Percentiles rank a stretch among this genome's conserved stretches.
These are phyloP conservation scores for Euphrasia arctica DNA, from an alignment of 305 asterid species.

Conservation along the genomic window DNA sequence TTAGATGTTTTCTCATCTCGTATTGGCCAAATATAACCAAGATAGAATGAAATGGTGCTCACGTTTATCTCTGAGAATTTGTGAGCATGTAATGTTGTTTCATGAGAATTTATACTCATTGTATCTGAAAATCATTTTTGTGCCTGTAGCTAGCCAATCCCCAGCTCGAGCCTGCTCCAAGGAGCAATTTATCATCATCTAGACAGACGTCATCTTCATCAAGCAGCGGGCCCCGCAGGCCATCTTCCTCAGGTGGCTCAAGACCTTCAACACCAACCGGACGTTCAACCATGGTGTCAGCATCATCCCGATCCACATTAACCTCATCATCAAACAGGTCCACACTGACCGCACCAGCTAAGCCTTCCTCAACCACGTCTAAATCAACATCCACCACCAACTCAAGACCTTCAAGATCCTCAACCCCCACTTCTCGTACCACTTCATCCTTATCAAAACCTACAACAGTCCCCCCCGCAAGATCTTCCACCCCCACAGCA, in stretches of 20 bases:
- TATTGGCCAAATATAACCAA: too few species aligned
- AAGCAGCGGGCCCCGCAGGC: conserved; percentile 69
- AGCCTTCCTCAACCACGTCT: conserved; percentile 40
- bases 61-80: too few species aligned
- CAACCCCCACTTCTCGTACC: conserved; percentile 80
- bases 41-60: conserved; percentile 1
- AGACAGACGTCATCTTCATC: conserved; percentile 52
- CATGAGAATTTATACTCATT: conserved; percentile 17
- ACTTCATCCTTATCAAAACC: conserved; percentile 54
- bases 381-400: conserved; percentile 36
- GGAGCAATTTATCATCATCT: conserved; percentile 54
- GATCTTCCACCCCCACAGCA: conserved; percentile 87
- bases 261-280: conserved; percentile 92
- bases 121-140: conserved; percentile 27
- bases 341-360: conserved; percentile 36
- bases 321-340: conserved; percentile 51
- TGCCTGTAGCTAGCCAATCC: conserved; percentile 71
- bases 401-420: conserved; percentile 79
- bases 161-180: conserved; percentile 58
- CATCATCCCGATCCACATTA: conserved; percentile 51
- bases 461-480: conserved; percentile 47
- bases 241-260: conserved; percentile 90
- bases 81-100: conserved; percentile 14
- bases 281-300: conserved; percentile 59
- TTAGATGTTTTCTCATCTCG: too few species aligned